These are phyloP conservation scores for Podospora anserina DNA, from an alignment of 495 filamentous ascomycete species.

Conservation along the genomic window DNA sequence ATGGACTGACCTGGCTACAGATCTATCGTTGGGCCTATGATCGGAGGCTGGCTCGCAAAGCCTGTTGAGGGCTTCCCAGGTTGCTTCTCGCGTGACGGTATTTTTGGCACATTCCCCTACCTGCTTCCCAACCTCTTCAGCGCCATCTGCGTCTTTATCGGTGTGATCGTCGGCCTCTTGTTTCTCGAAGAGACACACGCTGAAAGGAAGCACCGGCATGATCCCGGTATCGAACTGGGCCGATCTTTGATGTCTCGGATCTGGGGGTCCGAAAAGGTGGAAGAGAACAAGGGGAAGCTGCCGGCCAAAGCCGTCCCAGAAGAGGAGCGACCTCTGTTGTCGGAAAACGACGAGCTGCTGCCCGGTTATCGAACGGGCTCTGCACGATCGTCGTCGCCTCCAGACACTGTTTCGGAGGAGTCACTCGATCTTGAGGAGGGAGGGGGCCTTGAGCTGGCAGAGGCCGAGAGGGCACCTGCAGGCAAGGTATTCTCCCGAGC, in stretches of 20 bases:
- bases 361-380: constrained; percentile 62
- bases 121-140: constrained; percentile 93
- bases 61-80: constrained; percentile 79
- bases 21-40: constrained; percentile 79
- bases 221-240: constrained; percentile 74
- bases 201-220: constrained; percentile 71
- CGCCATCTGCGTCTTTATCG: constrained; percentile 68
- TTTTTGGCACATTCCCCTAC: constrained; percentile 86
- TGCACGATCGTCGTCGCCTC: constrained; percentile 21
- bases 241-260: constrained; percentile 62
- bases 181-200: constrained; percentile 96
- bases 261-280: constrained; percentile 2
- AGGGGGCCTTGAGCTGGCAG: background rate
- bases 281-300: constrained; percentile 10
- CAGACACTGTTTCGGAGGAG: constrained; percentile 5
- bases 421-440: constrained; percentile 20
- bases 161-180: constrained; percentile 76
- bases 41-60: constrained; percentile 85
- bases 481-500: constrained; percentile 66
- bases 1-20: constrained; percentile 23
- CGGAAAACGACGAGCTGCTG: constrained; percentile 52
- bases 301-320: constrained; percentile 28
- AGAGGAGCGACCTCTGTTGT: constrained; percentile 53
- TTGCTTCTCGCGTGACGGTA: constrained; percentile 65
- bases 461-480: constrained; percentile 23